A percentile compares a stretch with the other conserved stretches of the same genome.
Conservation (phyloP, 2,329 filamentous ascomycete species). For the Fusarium solani-melongenae region DNA sequence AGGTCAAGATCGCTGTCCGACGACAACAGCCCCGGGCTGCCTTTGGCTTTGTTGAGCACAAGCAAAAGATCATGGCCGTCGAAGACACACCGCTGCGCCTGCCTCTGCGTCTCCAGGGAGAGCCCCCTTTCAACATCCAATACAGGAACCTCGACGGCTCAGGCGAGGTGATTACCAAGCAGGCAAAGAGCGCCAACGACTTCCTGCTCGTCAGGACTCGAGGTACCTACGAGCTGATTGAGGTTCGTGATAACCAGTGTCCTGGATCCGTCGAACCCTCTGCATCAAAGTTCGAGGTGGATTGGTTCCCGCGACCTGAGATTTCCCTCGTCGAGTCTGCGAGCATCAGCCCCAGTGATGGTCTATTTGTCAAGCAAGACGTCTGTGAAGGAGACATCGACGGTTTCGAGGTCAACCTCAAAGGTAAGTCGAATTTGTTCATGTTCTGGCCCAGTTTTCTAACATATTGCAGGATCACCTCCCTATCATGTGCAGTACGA, state of each 20-base stretch:
- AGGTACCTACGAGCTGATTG: slow-evolving; percentile 83
- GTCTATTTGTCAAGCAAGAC: slow-evolving; percentile 76
- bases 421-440: slow-evolving; percentile 64
- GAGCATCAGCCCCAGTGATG: slow-evolving; percentile 63
- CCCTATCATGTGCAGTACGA: slow-evolving; percentile 89
- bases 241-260: slow-evolving; percentile 83
- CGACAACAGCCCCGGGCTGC: slow-evolving; percentile 87
- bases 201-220: slow-evolving; percentile 71
- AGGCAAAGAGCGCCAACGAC: slow-evolving; percentile 72
- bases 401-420: slow-evolving; percentile 82
- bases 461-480: slow-evolving; percentile 68
- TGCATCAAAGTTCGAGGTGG: slow-evolving; percentile 80
- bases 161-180: slow-evolving; percentile 57
- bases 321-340: slow-evolving; percentile 74
- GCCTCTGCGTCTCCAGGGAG: slow-evolving; percentile 86
- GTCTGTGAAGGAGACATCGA: slow-evolving; percentile 97
- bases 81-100: slow-evolving; percentile 80
- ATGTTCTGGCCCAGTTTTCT: slow-evolving; percentile 36
- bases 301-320: slow-evolving; percentile 85
- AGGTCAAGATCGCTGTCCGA: slow-evolving; percentile 85
- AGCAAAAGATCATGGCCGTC: slow-evolving; percentile 77
- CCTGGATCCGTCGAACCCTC: slow-evolving; percentile 81
- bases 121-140: slow-evolving; percentile 83
- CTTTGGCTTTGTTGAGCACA: slow-evolving; percentile 88
- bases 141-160: slow-evolving; percentile 76